Conservation (phyloP, 108 stramenopile species). For the Cyclostephanos tholiformis region DNA sequence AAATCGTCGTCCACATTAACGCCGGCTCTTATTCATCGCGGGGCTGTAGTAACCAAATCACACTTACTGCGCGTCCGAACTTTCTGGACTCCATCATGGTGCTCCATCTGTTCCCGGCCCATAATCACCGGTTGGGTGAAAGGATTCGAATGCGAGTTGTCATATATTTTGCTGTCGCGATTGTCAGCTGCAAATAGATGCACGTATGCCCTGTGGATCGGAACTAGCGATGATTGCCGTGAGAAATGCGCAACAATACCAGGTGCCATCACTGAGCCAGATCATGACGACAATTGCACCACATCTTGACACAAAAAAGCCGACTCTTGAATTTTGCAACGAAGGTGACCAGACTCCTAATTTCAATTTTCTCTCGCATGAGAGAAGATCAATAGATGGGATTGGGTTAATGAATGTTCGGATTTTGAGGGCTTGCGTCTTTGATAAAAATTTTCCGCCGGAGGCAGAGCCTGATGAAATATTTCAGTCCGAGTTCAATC, state of each 20-base stretch:
- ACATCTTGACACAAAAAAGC: slow-evolving; percentile 15
- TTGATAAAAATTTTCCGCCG: slow-evolving; percentile 56
- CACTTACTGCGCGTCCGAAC: slow-evolving; percentile 66
- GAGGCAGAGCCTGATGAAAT: slow-evolving; percentile 56
- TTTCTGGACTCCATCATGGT: slow-evolving; percentile 67
- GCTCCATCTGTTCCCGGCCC: slow-evolving; percentile 54
- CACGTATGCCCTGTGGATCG: slow-evolving; percentile 75
- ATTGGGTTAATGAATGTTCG: slow-evolving; percentile 64
- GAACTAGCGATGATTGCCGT: slow-evolving; percentile 53
- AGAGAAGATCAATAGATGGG: slow-evolving; percentile 40
- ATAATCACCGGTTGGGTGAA: slow-evolving; percentile 57
- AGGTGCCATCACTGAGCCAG: slow-evolving; percentile 61
- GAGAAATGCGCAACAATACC: slow-evolving; percentile 61
- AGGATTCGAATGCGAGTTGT: slow-evolving; percentile 81
- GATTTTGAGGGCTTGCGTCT: slow-evolving; percentile 66
- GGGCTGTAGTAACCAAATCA: slow-evolving; percentile 35
- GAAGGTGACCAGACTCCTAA: slow-evolving; percentile 1
- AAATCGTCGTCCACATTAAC: slow-evolving; percentile 48
- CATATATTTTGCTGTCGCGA: slow-evolving; percentile 72
- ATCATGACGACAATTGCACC: slow-evolving; percentile 47
- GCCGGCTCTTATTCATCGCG: slow-evolving; percentile 32
- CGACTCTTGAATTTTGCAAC: neutral
- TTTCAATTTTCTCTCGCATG: neutral
- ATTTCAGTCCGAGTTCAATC: slow-evolving; percentile 32
- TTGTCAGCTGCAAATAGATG: slow-evolving; percentile 81